Conservation (phyloP, 345 rosid genomes). For the thale cress (Arabidopsis thaliana) region DNA sequence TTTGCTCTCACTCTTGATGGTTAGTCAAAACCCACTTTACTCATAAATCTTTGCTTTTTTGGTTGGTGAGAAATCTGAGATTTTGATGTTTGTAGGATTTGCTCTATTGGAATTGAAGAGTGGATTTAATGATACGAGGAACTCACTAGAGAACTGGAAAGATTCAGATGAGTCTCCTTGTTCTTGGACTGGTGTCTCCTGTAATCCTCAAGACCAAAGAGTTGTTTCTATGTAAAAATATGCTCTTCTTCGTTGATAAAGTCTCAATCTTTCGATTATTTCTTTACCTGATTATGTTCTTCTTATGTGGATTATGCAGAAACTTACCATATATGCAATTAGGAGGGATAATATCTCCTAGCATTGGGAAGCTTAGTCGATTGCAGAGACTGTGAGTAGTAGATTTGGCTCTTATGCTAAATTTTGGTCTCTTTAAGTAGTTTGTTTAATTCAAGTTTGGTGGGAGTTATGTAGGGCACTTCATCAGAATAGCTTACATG, state of each 20-base stretch:
- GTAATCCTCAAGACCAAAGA: constrained; percentile 67
- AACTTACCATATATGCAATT: constrained; percentile 90
- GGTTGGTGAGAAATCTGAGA: constrained; percentile 39
- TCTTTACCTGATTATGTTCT: background rate
- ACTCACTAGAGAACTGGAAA: constrained; percentile 73
- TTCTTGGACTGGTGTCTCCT: constrained; percentile 91
- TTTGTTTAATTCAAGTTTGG: constrained; percentile 5
- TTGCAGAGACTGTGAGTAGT: constrained; percentile 84
- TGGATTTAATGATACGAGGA: constrained; percentile 75
- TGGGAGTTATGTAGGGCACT: constrained; percentile 61
- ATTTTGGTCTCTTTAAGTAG: background rate
- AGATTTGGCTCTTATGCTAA: constrained; percentile 1
- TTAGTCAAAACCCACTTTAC: constrained; percentile 19
- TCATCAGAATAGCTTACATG: constrained; percentile 90
- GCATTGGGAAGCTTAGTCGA: constrained; percentile 80
- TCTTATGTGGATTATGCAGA: constrained; percentile 49
- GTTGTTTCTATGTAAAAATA: constrained; percentile 69
- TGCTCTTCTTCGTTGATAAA: background rate
- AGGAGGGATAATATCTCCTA: constrained; percentile 85
- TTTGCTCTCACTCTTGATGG: constrained; percentile 46
- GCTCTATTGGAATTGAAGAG: constrained; percentile 78
- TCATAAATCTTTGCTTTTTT: background rate
- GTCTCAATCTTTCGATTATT: constrained; percentile 5
- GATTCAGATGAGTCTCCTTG: constrained; percentile 78
- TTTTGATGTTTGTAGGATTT: constrained; percentile 53